Evolutionary conservation across 345 rosid genomes (phyloP).

Genomic region (Kernera saxatilis): DNA sequence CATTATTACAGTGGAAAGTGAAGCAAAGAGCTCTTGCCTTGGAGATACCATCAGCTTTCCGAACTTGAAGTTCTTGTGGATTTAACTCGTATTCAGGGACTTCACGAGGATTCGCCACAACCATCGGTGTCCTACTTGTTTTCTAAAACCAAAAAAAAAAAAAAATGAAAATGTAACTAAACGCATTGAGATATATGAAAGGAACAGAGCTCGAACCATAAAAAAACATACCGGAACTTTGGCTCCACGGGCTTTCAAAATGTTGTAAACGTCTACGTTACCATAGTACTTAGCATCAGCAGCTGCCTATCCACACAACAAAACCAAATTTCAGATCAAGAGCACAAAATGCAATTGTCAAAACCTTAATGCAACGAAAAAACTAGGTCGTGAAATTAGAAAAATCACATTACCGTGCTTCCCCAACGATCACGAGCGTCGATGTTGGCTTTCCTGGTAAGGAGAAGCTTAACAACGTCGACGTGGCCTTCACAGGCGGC

Average conservation of each 20-base stretch:
- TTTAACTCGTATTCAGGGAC: conserved; percentile 95
- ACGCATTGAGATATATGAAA: neutral
- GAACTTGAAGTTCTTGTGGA: conserved; percentile 86
- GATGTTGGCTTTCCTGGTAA: conserved; percentile 64
- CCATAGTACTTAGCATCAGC: conserved; percentile 94
- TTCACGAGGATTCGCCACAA: conserved; percentile 81
- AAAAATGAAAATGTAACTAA: conserved; percentile 15
- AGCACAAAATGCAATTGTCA: neutral
- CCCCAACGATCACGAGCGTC: conserved; percentile 99
- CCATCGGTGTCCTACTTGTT: conserved; percentile 88
- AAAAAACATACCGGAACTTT: conserved; percentile 57
- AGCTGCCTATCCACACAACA: conserved; percentile 62
- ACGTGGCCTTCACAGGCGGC: conserved; percentile 96
- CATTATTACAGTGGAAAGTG: neutral
- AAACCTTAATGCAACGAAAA: neutral
- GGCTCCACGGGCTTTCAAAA: conserved; percentile 91
- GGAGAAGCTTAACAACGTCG: conserved; percentile 65
- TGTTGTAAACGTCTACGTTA: conserved; percentile 61
- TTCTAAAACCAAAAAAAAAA: conserved; percentile 41
- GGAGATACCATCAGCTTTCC: conserved; percentile 78
- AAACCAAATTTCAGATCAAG: conserved; percentile 11
- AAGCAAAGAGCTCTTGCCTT: conserved; percentile 45
- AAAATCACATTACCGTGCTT: conserved; percentile 58
- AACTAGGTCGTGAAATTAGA: neutral
- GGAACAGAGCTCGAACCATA: neutral